Conservation (phyloP, 2,329 filamentous ascomycete species). For the Diaporthe ilicicola region DNA sequence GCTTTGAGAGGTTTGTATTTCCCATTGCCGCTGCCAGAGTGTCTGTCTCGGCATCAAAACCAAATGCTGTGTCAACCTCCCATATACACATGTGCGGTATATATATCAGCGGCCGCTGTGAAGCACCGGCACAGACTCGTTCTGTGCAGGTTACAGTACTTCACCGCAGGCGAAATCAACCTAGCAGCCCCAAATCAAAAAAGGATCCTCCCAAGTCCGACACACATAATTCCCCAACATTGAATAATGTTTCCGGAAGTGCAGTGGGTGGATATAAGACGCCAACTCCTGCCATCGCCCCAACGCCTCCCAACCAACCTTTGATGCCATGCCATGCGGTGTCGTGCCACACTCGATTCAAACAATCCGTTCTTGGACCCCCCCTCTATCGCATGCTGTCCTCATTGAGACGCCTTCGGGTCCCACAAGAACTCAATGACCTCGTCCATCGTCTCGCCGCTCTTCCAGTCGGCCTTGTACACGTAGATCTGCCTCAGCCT, state of each 20-base stretch:
- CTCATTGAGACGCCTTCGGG: not conserved
- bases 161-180: not conserved
- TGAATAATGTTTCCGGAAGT: not conserved
- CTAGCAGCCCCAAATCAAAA: not conserved
- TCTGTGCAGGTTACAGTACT: not conserved
- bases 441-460: slow-evolving; percentile 53
- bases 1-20: not conserved
- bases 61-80: not conserved
- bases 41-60: not conserved
- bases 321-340: slow-evolving; percentile 14
- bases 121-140: not conserved
- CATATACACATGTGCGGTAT: slow-evolving; percentile 13
- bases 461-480: slow-evolving; percentile 49
- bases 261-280: not conserved
- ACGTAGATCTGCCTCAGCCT: slow-evolving; percentile 65
- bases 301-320: not conserved
- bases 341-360: not conserved
- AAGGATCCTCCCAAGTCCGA: not conserved
- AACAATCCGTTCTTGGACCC: not conserved
- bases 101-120: not conserved
- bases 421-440: slow-evolving; percentile 60
- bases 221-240: not conserved
- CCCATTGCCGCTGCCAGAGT: slow-evolving; percentile 4
- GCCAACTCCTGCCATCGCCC: slow-evolving; percentile 4
- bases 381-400: too few relatives aligned